Evolutionary conservation across 371 early-diverging fungal genomes (phyloP).

Genomic region (Actinomucor elegans): DNA sequence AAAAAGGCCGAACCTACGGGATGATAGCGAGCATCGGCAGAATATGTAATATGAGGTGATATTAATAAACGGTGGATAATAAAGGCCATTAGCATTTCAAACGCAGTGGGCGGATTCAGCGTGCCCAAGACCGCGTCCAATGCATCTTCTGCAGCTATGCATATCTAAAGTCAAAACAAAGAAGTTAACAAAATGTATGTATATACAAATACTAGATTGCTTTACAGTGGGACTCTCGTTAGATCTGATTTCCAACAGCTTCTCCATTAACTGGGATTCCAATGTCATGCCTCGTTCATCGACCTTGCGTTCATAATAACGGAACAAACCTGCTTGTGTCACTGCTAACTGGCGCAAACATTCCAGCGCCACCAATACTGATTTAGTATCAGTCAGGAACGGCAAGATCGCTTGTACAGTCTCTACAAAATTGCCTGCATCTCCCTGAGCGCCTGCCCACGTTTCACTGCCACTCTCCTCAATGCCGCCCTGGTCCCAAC

Average conservation of each 20-base stretch:
- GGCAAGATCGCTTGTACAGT: conserved; percentile 27
- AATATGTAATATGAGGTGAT: conserved; percentile 14
- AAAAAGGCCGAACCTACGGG: conserved; percentile 51
- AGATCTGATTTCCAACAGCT: conserved; percentile 27
- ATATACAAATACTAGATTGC: background rate
- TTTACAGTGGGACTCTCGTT: conserved; percentile 35
- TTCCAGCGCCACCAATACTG: conserved; percentile 23
- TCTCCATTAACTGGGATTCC: conserved; percentile 37
- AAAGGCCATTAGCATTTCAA: conserved; percentile 46
- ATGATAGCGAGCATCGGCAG: conserved; percentile 31
- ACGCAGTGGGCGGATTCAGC: conserved; percentile 38
- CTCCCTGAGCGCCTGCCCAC: conserved; percentile 40
- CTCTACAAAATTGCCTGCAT: conserved; percentile 52
- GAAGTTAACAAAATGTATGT: background rate
- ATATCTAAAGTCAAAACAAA: conserved; percentile 22
- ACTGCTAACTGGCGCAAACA: conserved; percentile 40
- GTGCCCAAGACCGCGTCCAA: conserved; percentile 41
- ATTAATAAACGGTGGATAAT: conserved; percentile 33
- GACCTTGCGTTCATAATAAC: conserved; percentile 37
- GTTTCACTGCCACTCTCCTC: conserved; percentile 38
- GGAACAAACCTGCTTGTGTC: conserved; percentile 42
- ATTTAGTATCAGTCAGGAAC: conserved; percentile 9
- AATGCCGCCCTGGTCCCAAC: conserved; percentile 47
- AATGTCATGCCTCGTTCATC: conserved; percentile 36
- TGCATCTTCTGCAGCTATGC: conserved; percentile 50